A percentile compares a stretch with the other conserved stretches of the same genome.
Evolutionary conservation across 2,329 filamentous ascomycete genomes (phyloP).

Genomic region (Sporothrix luriei): DNA sequence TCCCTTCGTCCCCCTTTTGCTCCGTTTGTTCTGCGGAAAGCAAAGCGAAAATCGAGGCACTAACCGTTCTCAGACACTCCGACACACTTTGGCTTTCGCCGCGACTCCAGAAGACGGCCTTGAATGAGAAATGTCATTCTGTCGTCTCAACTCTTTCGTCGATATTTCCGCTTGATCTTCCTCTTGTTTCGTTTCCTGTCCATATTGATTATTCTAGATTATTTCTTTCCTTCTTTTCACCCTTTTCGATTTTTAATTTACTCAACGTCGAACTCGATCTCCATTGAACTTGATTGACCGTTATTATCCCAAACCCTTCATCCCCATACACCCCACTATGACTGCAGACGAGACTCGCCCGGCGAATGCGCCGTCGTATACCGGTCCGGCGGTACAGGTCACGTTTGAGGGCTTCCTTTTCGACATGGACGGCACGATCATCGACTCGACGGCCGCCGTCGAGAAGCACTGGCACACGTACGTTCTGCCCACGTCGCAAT

Average conservation of each 20-base stretch:
- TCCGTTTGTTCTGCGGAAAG: constrained; percentile 5
- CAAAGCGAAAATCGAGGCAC: background rate
- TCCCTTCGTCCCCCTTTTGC: background rate
- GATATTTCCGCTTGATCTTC: background rate
- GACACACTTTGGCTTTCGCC: constrained; percentile 14
- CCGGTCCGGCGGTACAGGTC: constrained; percentile 50
- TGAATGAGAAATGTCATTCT: background rate
- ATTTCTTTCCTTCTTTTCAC: background rate
- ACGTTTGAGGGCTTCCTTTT: constrained; percentile 64
- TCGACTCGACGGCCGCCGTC: constrained; percentile 77
- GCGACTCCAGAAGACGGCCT: constrained; percentile 4
- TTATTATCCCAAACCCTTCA: background rate
- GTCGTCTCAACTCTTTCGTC: background rate
- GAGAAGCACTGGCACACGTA: constrained; percentile 75
- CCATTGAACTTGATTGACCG: background rate
- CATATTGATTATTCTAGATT: background rate
- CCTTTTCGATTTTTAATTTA: background rate
- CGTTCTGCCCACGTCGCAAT: constrained; percentile 37
- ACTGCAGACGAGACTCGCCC: constrained; percentile 24
- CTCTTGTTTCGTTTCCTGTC: background rate
- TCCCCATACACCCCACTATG: constrained; percentile 23
- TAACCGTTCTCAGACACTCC: constrained; percentile 33
- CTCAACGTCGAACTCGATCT: background rate
- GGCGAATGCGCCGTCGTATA: constrained; percentile 36
- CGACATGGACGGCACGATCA: constrained; percentile 82